A percentile compares a stretch with the other conserved stretches of the same genome.
phyloP scores from a whole-genome alignment of 768 basidiomycete species.

The Lyophyllum semitale region DNA sequence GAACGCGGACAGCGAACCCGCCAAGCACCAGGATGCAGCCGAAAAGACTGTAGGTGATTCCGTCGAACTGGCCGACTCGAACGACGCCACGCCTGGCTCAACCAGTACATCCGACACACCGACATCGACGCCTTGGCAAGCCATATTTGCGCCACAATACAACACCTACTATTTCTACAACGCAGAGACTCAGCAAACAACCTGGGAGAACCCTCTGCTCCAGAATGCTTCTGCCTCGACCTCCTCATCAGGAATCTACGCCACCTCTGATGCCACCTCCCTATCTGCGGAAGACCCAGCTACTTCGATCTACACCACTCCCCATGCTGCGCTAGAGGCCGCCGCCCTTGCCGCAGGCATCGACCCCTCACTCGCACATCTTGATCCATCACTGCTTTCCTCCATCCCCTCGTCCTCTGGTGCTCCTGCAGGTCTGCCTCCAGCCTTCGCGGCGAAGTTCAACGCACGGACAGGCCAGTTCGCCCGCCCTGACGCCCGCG shows the following conservation, averaged over 20 bases:
- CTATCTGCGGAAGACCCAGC: background rate
- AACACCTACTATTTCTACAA: constrained; percentile 89
- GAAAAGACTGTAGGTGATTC: background rate
- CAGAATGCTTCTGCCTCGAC: constrained; percentile 27
- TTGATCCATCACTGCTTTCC: constrained; percentile 72
- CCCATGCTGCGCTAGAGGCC: constrained; percentile 58
- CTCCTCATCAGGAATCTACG: constrained; percentile 21
- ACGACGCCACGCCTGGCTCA: background rate
- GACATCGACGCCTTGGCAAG: constrained; percentile 62
- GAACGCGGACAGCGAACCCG: background rate
- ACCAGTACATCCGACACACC: background rate
- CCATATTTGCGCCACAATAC: constrained; percentile 75
- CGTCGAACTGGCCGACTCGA: background rate
- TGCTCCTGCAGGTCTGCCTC: constrained; percentile 35
- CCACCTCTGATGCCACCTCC: constrained; percentile 19
- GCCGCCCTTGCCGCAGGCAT: constrained; percentile 81
- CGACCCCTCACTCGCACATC: constrained; percentile 77
- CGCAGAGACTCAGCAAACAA: constrained; percentile 72
- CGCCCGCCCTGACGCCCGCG: constrained; percentile 62
- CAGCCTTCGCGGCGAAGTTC: constrained; percentile 69
- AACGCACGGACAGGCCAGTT: constrained; percentile 84
- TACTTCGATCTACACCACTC: constrained; percentile 29
- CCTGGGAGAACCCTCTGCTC: constrained; percentile 79
- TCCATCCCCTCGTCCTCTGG: constrained; percentile 25
- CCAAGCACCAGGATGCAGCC: background rate